phyloP scores from a whole-genome alignment of 2,329 filamentous ascomycete species.

The Calonectria montana region DNA sequence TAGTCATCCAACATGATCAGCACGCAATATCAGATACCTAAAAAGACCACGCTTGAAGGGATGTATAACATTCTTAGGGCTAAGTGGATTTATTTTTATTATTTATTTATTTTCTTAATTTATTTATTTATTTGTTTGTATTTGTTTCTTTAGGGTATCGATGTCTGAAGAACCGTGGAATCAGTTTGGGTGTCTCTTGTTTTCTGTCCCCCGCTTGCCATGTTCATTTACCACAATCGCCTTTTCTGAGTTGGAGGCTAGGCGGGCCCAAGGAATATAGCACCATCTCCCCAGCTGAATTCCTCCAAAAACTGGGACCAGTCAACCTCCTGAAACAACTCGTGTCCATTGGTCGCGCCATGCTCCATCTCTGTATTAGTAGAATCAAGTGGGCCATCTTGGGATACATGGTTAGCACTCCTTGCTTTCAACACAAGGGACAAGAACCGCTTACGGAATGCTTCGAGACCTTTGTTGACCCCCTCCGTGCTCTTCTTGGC shows the following conservation, averaged over 20 bases:
- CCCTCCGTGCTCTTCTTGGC: conserved; percentile 48
- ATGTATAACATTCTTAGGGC: too few relatives aligned
- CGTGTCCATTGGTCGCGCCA: conserved; percentile 37
- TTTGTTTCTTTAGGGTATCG: too few relatives aligned
- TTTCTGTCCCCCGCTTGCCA: too few relatives aligned
- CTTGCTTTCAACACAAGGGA: not conserved
- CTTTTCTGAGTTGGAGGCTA: conserved; percentile 17
- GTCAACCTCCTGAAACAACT: conserved; percentile 58
- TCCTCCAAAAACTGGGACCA: conserved; percentile 64
- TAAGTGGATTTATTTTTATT: too few relatives aligned
- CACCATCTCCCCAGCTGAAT: conserved; percentile 56
- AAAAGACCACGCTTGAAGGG: too few relatives aligned
- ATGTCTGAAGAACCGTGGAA: too few relatives aligned
- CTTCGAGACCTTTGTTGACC: conserved; percentile 45
- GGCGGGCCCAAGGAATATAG: conserved; percentile 45
- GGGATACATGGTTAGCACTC: not conserved
- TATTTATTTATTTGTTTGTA: too few relatives aligned
- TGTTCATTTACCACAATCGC: not conserved
- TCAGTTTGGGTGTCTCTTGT: too few relatives aligned
- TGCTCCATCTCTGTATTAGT: conserved; percentile 28
- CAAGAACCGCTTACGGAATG: conserved; percentile 41
- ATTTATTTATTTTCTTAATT: too few relatives aligned
- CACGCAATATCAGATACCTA: too few relatives aligned
- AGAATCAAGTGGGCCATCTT: conserved; percentile 5
- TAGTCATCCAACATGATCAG: too few relatives aligned